A percentile compares a stretch with the other conserved stretches of the same genome.
phyloP scores from a whole-genome alignment of 2,329 filamentous ascomycete species.

The Calonectria fujianensis region DNA sequence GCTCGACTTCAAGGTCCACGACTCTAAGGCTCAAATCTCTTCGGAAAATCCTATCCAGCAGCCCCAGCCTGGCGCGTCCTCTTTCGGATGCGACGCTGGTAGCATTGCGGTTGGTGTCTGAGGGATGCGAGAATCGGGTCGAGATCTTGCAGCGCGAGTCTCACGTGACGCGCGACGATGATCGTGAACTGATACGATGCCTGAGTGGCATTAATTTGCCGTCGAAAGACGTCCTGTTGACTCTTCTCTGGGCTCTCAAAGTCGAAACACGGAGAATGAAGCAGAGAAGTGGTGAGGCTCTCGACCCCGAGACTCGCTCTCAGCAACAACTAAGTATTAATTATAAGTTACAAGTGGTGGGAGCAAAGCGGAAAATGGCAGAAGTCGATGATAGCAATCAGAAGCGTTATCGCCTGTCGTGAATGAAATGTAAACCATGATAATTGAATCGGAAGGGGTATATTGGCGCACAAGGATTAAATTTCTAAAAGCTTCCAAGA shows the following conservation, averaged over 20 bases:
- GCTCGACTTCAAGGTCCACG: constrained; percentile 71
- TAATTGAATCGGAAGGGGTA: constrained; percentile 38
- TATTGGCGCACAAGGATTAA: constrained; percentile 48
- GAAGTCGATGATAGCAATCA: constrained; percentile 37
- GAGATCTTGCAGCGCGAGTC: constrained; percentile 59
- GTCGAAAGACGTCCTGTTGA: constrained; percentile 69
- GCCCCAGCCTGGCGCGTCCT: constrained; percentile 84
- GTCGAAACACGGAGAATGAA: constrained; percentile 64
- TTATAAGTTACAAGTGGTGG: constrained; percentile 51
- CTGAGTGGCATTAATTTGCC: constrained; percentile 63
- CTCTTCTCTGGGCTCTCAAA: constrained; percentile 68
- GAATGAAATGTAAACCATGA: constrained; percentile 42
- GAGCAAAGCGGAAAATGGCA: constrained; percentile 48
- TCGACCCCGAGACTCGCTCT: constrained; percentile 53
- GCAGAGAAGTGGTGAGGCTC: constrained; percentile 47
- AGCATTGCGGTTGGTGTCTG: constrained; percentile 83
- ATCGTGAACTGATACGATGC: constrained; percentile 61
- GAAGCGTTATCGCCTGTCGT: constrained; percentile 51
- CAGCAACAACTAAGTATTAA: constrained; percentile 51
- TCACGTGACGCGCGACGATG: constrained; percentile 61
- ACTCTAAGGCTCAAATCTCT: constrained; percentile 77
- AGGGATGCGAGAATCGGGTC: constrained; percentile 70
- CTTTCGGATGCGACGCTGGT: constrained; percentile 83
- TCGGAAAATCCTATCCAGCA: constrained; percentile 82
- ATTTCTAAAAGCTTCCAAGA: constrained; percentile 43